phyloP scores from a whole-genome alignment of 2,329 filamentous ascomycete species.

The Aplosporella prunicola region DNA sequence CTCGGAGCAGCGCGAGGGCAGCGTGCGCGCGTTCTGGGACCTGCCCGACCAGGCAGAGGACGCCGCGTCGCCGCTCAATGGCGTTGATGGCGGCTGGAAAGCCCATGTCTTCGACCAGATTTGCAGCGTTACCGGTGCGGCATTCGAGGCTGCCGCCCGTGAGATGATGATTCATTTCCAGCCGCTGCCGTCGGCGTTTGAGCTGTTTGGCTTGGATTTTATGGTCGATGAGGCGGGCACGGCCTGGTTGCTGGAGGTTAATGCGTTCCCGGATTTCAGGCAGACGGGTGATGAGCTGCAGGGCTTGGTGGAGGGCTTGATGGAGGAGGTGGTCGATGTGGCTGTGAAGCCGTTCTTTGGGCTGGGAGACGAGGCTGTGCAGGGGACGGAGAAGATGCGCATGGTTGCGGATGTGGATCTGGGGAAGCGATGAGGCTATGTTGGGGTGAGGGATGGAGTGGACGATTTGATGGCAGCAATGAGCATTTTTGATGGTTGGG shows the following conservation, averaged over 20 bases:
- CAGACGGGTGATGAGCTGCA: conserved; percentile 75
- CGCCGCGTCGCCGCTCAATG: conserved; percentile 6
- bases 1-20: conserved; percentile 45
- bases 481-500: no score
- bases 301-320: conserved; percentile 64
- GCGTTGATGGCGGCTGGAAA: conserved; percentile 37
- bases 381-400: conserved; percentile 25
- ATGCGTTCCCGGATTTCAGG: conserved; percentile 91
- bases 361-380: conserved; percentile 12
- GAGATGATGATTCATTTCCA: conserved; percentile 89
- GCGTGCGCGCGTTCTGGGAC: conserved; percentile 67
- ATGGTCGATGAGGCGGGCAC: conserved; percentile 58
- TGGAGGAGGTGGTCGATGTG: conserved; percentile 60
- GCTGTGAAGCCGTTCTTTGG: conserved; percentile 63
- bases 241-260: conserved; percentile 79
- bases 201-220: conserved; percentile 87
- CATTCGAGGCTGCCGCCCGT: conserved; percentile 78
- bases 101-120: conserved; percentile 64
- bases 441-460: no score
- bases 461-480: no score
- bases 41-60: conserved; percentile 36
- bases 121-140: conserved; percentile 59
- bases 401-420: conserved; percentile 39
- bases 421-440: conserved; percentile 17
- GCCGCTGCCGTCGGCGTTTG: conserved; percentile 77